Percentiles rank a stretch among this genome's conserved stretches.
Evolutionary conservation across 345 rosid genomes (phyloP).

Genomic region (Diplotaxis tenuifolia): DNA sequence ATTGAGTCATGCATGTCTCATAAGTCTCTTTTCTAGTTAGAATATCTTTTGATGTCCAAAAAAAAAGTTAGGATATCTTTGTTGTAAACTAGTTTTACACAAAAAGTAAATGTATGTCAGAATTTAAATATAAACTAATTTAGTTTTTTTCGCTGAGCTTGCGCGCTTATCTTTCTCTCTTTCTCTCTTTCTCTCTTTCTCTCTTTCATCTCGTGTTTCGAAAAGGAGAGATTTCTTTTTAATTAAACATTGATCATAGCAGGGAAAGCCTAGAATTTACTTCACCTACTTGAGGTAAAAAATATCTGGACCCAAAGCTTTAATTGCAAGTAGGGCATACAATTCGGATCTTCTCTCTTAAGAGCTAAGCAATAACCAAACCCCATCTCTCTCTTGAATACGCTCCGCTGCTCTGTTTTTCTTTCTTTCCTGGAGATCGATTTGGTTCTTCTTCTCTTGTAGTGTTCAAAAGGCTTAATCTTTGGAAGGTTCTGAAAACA

Average conservation of each 20-base stretch:
- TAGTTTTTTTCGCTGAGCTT: not conserved
- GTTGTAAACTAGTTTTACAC: too few species aligned
- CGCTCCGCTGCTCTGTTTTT: conserved; percentile 29
- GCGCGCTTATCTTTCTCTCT: conserved; percentile 4
- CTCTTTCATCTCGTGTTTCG: conserved; percentile 1
- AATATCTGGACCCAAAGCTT: conserved; percentile 40
- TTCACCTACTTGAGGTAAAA: conserved; percentile 32
- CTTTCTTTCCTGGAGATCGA: conserved; percentile 8
- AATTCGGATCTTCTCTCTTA: conserved; percentile 46
- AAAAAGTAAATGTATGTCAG: not conserved
- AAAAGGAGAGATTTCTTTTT: not conserved
- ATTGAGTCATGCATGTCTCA: too few species aligned
- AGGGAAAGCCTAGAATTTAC: conserved; percentile 11
- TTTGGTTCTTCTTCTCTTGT: too few species aligned
- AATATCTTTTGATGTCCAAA: too few species aligned
- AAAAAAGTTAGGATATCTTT: too few species aligned
- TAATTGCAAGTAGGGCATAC: conserved; percentile 57
- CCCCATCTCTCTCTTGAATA: conserved; percentile 7
- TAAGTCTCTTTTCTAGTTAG: too few species aligned
- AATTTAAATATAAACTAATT: too few species aligned
- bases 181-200: not conserved
- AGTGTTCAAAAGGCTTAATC: too few species aligned
- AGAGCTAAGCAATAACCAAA: conserved; percentile 39
- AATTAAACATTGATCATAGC: conserved; percentile 7
- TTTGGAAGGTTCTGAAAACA: too few species aligned